Percentiles rank a stretch among this genome's conserved stretches.
Evolutionary conservation across 2,329 filamentous ascomycete genomes (phyloP).

Genomic region (Cryoendolithus antarcticus): DNA sequence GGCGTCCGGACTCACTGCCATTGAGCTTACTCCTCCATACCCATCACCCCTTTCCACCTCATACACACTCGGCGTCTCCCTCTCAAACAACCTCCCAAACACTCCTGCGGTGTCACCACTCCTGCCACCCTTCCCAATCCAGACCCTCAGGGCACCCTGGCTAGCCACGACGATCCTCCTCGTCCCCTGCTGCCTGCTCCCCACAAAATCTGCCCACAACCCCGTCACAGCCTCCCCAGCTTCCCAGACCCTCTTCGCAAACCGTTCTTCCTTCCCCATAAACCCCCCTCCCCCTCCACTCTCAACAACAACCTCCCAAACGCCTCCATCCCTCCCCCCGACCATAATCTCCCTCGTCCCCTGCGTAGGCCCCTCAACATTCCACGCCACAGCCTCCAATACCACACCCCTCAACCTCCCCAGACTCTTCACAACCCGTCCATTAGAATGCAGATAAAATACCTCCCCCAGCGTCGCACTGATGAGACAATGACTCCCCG

Average conservation of each 20-base stretch:
- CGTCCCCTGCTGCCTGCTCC: constrained; percentile 50
- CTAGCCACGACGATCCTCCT: constrained; percentile 72
- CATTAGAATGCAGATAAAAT: constrained; percentile 95
- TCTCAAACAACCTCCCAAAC: constrained; percentile 78
- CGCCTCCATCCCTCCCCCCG: constrained; percentile 81
- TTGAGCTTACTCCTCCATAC: constrained; percentile 50
- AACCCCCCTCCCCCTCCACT: constrained; percentile 67
- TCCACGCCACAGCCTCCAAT: constrained; percentile 90
- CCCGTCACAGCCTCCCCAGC: constrained; percentile 74
- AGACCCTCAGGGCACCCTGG: constrained; percentile 64
- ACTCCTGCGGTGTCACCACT: constrained; percentile 68
- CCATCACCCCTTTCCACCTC: constrained; percentile 41
- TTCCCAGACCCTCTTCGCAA: constrained; percentile 72
- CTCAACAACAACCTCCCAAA: constrained; percentile 93
- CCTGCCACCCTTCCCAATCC: constrained; percentile 63
- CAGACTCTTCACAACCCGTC: constrained; percentile 71
- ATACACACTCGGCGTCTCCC: constrained; percentile 65
- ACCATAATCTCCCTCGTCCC: constrained; percentile 90
- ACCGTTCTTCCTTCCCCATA: constrained; percentile 89
- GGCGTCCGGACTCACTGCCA: constrained; percentile 67
- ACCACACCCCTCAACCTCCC: constrained; percentile 72
- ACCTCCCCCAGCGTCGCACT: constrained; percentile 88
- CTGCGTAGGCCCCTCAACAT: constrained; percentile 79
- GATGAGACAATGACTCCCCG: constrained; percentile 85
- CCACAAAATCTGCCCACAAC: constrained; percentile 66